Base-by-base conservation (phyloP, 2,329 filamentous ascomycete species). In the Amauroascus verrucosus region DNA sequence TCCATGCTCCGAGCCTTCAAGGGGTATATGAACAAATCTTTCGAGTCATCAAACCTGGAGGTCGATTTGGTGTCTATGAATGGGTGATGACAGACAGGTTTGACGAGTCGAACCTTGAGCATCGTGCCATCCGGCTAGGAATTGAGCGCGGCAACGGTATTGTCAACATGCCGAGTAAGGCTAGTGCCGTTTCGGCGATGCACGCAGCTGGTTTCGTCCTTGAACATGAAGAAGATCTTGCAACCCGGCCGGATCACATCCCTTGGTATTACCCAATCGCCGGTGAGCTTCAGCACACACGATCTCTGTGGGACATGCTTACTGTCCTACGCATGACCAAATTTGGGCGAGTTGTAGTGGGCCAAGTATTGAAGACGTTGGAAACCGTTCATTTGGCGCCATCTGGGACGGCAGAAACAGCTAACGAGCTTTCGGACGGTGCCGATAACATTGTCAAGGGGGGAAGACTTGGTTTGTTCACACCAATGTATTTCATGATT, bases 1-100 rank as follows among this genome's bases (percentile, higher is more conserved):
- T 62, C 48, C 61, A 65, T 46, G 62, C 64, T 2, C 62, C 63
- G 11, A 54, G 54, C 26, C 58, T 65, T n/a, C 32, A 48, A 38
- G 55, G 33, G 18, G 63, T 64, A 3, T 67, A 66, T 58, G 48
- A 47, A 3, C 55, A 64, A 38, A 60, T 65, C 11, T 58, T 35
- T 41, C 59, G 62, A n/a, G 65, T 67, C 1, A 55, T 67, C 24
- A 66, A 64, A 46, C 62, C 60, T 1, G 63, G 62, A 4, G 64
- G 59, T 5, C 22, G 51, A 8, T 62, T 65, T 53, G 64, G 60
- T 3, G 56, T 63, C 9, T 59, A 59, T 24, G 64, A 67, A 47
- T 64, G 64, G 64, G 60, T 66, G 40, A 59, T 66, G 56, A 67
- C 63, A 9, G 59, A 61, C 26, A 54, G 48, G 11, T 66, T 59